Base-by-base conservation (phyloP, 2,329 filamentous ascomycete genomes). In the Penicillium sp. region DNA sequence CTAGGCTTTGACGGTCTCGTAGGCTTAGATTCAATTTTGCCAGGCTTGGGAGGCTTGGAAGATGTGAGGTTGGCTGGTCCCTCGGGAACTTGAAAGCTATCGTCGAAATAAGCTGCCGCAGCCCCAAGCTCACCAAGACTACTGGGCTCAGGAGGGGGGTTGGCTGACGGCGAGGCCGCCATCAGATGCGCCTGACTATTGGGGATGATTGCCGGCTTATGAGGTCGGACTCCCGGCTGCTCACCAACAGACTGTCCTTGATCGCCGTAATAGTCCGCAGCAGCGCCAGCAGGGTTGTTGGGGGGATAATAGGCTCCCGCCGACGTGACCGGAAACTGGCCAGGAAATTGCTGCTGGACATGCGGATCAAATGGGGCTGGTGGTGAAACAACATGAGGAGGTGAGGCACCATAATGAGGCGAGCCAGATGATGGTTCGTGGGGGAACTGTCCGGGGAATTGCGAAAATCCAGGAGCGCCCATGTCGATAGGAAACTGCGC, bases 231-330 rank as follows among this genome's bases (percentile, higher is more conserved):
- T n/a, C 86, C 86, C 7, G 86, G 85, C 68, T 88, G 86, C 13
- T 76, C 68, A 10, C 75, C 68, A 2, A 88, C 84, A 19, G 83
- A 86, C 66, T 87, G 76, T 11, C 85, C 85, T 64, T 84, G 80
- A 66, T 87, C 85, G 44, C 81, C 79, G 68, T 87, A 88, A 68
- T 86, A 88, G 33, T 86, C 84, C 16, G 86, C 80, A 6, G 84
- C 84, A 35, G 78, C 77, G 31, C 85, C 86, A 52, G 79, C 79
- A 21, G 78, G 76, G 42, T 78, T 68, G 56, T 78, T 68, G 55
- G 74, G 72, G 52, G 79, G 78, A 53, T 76, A 72, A 63, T 79
- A 82, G 44, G 82, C 78, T 49, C 74, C 68, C 10, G 81, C 63
- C 57, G 72, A 79, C 11, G 74, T 70, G 6, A 70, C 59, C 16